Conservation (phyloP, 805 yeast species). For the Candida germanica region DNA sequence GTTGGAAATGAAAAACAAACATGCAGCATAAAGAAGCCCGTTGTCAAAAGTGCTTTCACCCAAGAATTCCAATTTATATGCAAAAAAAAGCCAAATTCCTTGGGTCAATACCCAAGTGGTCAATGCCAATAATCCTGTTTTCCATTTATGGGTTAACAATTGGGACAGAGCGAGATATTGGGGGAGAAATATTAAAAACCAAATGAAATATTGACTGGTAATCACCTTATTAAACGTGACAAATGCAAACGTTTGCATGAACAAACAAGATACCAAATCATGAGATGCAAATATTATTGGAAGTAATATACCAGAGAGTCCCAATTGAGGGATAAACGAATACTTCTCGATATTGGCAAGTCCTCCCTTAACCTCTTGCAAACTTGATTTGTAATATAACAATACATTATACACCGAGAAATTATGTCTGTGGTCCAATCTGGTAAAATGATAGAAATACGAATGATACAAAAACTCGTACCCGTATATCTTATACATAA, state of each 20-base stretch:
- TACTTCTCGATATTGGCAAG: slow-evolving; percentile 43
- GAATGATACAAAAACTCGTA: slow-evolving; percentile 72
- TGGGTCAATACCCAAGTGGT: slow-evolving; percentile 69
- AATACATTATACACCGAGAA: slow-evolving; percentile 82
- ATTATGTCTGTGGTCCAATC: slow-evolving; percentile 93
- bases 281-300: slow-evolving; percentile 45
- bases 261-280: slow-evolving; percentile 32
- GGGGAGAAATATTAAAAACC: slow-evolving; percentile 89
- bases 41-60: slow-evolving; percentile 65
- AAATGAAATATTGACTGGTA: slow-evolving; percentile 93
- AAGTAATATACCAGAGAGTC: slow-evolving; percentile 53
- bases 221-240: slow-evolving; percentile 55
- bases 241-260: slow-evolving; percentile 43
- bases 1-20: slow-evolving; percentile 59
- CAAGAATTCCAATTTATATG: slow-evolving; percentile 75
- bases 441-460: slow-evolving; percentile 74
- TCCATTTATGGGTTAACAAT: slow-evolving; percentile 16
- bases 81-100: slow-evolving; percentile 74
- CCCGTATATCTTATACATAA: slow-evolving; percentile 74
- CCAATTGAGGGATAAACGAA: slow-evolving; percentile 83
- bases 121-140: slow-evolving; percentile 41
- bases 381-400: slow-evolving; percentile 58
- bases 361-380: slow-evolving; percentile 2
- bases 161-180: slow-evolving; percentile 53
- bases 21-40: slow-evolving; percentile 53